Conservation (phyloP, 495 filamentous ascomycete species). For the Margaritispora aquatica region DNA sequence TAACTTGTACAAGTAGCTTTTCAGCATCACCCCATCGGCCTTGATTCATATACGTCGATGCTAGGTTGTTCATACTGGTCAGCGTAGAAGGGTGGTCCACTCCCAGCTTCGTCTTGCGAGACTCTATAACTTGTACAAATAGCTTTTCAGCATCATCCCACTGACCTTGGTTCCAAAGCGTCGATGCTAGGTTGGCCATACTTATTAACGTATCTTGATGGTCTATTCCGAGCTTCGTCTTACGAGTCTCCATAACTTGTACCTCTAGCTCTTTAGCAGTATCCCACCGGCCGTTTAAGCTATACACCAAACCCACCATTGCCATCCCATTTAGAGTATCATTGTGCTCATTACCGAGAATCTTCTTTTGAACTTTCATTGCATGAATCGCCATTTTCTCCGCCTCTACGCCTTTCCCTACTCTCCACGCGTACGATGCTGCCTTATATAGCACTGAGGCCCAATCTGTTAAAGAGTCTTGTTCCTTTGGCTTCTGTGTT, state of each 20-base stretch:
- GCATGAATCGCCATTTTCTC: slow-evolving; percentile 15
- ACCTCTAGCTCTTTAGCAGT: slow-evolving; percentile 28
- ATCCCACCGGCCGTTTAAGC: slow-evolving; percentile 18
- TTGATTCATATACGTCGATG: slow-evolving; percentile 18
- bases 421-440: slow-evolving; percentile 24
- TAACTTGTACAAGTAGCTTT: neutral
- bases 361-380: slow-evolving; percentile 17
- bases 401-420: slow-evolving; percentile 20
- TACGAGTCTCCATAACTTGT: slow-evolving; percentile 23
- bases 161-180: slow-evolving; percentile 1
- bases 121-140: neutral
- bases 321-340: slow-evolving; percentile 20
- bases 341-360: slow-evolving; percentile 21
- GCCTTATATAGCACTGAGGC: slow-evolving; percentile 27
- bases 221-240: slow-evolving; percentile 28
- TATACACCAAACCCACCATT: slow-evolving; percentile 20
- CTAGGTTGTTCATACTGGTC: slow-evolving; percentile 26
- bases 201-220: slow-evolving; percentile 30
- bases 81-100: slow-evolving; percentile 31
- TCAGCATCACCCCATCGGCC: slow-evolving; percentile 23
- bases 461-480: slow-evolving; percentile 23
- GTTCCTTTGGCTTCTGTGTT: slow-evolving; percentile 11
- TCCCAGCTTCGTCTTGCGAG: slow-evolving; percentile 25
- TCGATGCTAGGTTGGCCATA: slow-evolving; percentile 4
- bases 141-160: slow-evolving; percentile 1